phyloP scores from a whole-genome alignment of 2,329 filamentous ascomycete species.

The Fusarium nematophilum region DNA sequence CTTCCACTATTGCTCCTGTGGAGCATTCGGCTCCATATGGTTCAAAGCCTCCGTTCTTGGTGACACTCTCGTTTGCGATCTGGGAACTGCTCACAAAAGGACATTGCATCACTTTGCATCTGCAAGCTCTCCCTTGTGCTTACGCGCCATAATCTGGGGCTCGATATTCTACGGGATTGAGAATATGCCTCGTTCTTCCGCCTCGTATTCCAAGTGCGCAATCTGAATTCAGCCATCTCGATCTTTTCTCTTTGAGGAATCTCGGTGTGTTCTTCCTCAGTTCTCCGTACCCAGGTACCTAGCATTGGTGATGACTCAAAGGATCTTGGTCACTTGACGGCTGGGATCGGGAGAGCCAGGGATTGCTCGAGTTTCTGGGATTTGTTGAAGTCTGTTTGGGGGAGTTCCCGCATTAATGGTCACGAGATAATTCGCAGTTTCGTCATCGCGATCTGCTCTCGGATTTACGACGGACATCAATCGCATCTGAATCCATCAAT shows the following conservation, averaged over 20 bases:
- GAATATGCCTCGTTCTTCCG: conserved; percentile 26
- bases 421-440: conserved; percentile 11
- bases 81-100: conserved; percentile 21
- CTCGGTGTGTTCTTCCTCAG: conserved; percentile 14
- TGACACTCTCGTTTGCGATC: conserved; percentile 2
- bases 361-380: conserved; percentile 6
- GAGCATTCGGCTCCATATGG: conserved; percentile 5
- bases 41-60: background rate
- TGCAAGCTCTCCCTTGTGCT: conserved; percentile 21
- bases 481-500: background rate
- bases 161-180: conserved; percentile 30
- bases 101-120: conserved; percentile 19
- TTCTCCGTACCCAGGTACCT: no score
- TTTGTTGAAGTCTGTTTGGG: background rate
- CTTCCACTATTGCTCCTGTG: background rate
- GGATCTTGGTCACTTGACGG: conserved; percentile 26
- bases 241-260: conserved; percentile 21
- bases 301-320: conserved; percentile 13
- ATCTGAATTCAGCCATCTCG: conserved; percentile 23
- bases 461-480: conserved; percentile 15
- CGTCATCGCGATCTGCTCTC: conserved; percentile 5
- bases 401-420: background rate
- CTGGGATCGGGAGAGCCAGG: conserved; percentile 9
- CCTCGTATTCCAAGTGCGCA: conserved; percentile 14
- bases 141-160: conserved; percentile 25